Evolutionary conservation across 225 moss, liverwort and hornwort genomes (phyloP).

Genomic region (Polytrichum commune): DNA sequence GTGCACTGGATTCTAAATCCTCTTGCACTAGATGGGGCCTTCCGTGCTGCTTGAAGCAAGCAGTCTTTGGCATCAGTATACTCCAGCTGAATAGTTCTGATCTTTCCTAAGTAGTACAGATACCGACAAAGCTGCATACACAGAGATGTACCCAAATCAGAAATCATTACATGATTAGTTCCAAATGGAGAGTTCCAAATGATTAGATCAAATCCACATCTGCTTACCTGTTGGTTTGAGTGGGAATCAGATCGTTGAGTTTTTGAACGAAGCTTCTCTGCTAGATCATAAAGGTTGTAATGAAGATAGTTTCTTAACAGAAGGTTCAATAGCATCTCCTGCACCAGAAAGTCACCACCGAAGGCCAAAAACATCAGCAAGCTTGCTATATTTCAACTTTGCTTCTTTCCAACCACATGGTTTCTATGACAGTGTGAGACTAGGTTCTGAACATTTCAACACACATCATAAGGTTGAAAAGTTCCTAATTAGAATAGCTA

Average conservation of each 20-base stretch:
- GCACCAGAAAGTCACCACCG: constrained; percentile 8
- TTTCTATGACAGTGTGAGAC: too few relatives aligned
- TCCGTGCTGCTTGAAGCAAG: constrained; percentile 89
- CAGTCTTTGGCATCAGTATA: constrained; percentile 98
- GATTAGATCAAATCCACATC: neutral
- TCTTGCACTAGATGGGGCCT: constrained; percentile 84
- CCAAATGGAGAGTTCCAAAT: too few relatives aligned
- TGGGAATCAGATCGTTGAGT: constrained; percentile 92
- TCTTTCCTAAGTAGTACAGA: constrained; percentile 88
- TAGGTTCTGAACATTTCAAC: too few relatives aligned
- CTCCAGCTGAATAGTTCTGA: constrained; percentile 92
- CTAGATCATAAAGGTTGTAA: constrained; percentile 93
- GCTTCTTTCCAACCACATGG: too few relatives aligned
- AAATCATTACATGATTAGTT: too few relatives aligned
- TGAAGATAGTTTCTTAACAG: constrained; percentile 86
- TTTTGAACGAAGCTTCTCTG: constrained; percentile 92
- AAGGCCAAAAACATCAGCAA: constrained; percentile 3
- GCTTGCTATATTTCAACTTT: neutral
- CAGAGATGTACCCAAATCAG: constrained; percentile 12
- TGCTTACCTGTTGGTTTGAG: constrained; percentile 82
- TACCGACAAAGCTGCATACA: constrained; percentile 86
- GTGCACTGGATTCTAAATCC: constrained; percentile 97
- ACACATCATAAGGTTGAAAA: too few relatives aligned
- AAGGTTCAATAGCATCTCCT: constrained; percentile 90
- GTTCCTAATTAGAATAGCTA: too few relatives aligned